Evolutionary conservation across 371 early-diverging fungal species (phyloP), one percentile per base, ranked within the genome.

Genomic region (Mortierella sp.): DNA sequence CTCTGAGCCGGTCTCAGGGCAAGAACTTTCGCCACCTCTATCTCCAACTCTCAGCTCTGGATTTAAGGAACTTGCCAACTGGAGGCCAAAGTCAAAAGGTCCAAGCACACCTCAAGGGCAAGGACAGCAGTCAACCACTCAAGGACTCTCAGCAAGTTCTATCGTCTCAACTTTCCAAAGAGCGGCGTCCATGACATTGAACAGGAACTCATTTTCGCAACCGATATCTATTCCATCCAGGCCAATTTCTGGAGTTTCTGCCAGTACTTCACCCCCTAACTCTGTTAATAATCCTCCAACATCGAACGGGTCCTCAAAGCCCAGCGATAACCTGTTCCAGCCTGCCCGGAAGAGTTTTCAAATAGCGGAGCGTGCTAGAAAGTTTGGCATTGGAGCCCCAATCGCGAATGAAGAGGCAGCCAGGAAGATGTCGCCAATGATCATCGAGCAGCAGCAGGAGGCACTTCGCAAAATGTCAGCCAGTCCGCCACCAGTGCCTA

Each of bases 321-420:
- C 57, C 37, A 8, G 67, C 24, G 29, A 27, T 27, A 10, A 8
- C 46, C 31, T 52, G 19, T 57, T 69, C 54, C 76, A 70, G 14
- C 76, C 79, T 0, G 79, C 76, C 10, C 67, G 79, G 21, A 81
- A 80, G 44, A 71, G 78, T 25, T 69, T 71, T n/a, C 64, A 79
- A 54, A 69, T 73, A 27, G 81, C 81, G 29, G 81, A 79, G 29
- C 60, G 78, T 6, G 81, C 81, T 3, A 62, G 79, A 17, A 77
- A 77, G 27, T 60, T 64, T 54, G 86, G 85, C 21, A 85, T 87
- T 54, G 82, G 86, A 27, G 66, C 70, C 0, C 87, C 87, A 4
- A 78, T 84, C 13, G 63, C 79, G 39, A 87, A 87, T 55, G 78
- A 73, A 13, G 80, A 78, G 21, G 77, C 77, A 6, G 77, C 77